These are phyloP conservation scores for Spongospora subterranea DNA, from an alignment of 208 protist species.

Conservation along the genomic window DNA sequence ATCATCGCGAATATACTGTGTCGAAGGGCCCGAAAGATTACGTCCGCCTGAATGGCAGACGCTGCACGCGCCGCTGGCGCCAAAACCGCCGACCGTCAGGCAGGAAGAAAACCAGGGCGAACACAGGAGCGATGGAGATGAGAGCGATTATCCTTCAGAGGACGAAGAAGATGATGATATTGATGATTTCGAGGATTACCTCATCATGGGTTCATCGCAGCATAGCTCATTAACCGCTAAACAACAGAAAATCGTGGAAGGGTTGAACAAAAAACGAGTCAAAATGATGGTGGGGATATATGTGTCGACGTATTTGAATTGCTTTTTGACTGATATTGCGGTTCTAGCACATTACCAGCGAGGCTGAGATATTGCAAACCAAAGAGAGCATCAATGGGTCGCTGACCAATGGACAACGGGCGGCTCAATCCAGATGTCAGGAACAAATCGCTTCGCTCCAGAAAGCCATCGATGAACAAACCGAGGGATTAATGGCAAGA, in stretches of 20 bases:
- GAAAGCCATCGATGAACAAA: background rate
- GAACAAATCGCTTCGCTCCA: conserved; percentile 25
- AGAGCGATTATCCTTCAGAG: background rate
- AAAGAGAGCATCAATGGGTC: conserved; percentile 48
- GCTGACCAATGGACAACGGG: background rate
- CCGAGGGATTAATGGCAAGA: background rate
- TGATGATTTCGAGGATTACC: conserved; percentile 30
- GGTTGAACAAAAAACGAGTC: background rate
- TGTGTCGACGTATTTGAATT: background rate
- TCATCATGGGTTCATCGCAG: background rate
- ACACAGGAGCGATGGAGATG: background rate
- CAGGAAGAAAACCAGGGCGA: background rate
- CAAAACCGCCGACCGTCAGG: background rate
- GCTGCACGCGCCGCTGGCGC: conserved; percentile 9
- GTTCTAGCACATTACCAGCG: background rate
- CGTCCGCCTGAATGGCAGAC: conserved; percentile 33
- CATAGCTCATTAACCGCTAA: background rate
- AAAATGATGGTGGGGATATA: background rate
- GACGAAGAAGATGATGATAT: conserved; percentile 41
- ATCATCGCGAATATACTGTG: background rate
- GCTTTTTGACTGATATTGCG: background rate
- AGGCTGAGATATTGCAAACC: conserved; percentile 44
- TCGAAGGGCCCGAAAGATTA: conserved; percentile 36
- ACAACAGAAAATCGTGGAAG: conserved; percentile 9
- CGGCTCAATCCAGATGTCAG: background rate